Percentiles rank a stretch among this genome's conserved stretches.
phyloP scores from a whole-genome alignment of 2,329 filamentous ascomycete species.

The Amauroascus niger region DNA sequence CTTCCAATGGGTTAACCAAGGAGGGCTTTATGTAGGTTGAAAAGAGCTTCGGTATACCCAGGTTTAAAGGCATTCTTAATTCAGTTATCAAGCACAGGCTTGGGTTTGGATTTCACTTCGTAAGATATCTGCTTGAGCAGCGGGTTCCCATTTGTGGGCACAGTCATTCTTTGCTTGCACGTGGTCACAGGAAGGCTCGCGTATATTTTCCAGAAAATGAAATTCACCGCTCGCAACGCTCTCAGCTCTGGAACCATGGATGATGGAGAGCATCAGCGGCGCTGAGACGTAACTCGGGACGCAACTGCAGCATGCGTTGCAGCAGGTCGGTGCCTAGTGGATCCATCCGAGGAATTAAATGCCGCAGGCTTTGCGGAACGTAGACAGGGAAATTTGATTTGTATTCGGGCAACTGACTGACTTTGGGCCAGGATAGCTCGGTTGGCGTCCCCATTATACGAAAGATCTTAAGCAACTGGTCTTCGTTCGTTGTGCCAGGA shows the following conservation, averaged over 20 bases:
- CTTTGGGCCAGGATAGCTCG: slow-evolving; percentile 89
- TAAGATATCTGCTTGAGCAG: too few relatives aligned
- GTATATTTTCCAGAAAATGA: too few relatives aligned
- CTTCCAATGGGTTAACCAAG: too few relatives aligned
- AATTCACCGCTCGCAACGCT: slow-evolving; percentile 37
- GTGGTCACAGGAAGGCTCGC: too few relatives aligned
- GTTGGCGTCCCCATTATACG: slow-evolving; percentile 96
- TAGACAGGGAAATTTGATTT: slow-evolving; percentile 92
- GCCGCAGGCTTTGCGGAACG: slow-evolving; percentile 74
- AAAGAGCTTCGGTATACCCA: too few relatives aligned
- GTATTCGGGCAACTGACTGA: slow-evolving; percentile 91
- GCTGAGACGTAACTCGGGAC: slow-evolving; percentile 83
- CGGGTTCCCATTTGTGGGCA: too few relatives aligned
- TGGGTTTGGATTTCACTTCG: too few relatives aligned
- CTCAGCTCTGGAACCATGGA: slow-evolving; percentile 75
- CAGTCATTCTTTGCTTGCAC: too few relatives aligned
- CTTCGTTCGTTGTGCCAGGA: slow-evolving; percentile 95
- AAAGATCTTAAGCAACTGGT: slow-evolving; percentile 95
- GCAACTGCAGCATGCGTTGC: slow-evolving; percentile 73
- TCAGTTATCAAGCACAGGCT: too few relatives aligned
- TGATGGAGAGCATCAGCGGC: slow-evolving; percentile 79
- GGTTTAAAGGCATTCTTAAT: too few relatives aligned
- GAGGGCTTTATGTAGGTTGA: too few relatives aligned
- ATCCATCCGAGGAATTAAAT: slow-evolving; percentile 74
- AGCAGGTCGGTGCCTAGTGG: slow-evolving; percentile 49